These are phyloP conservation scores for Martensiomyces pterosporus DNA, from an alignment of 192 early-diverging fungal genomes.

Conservation along the genomic window DNA sequence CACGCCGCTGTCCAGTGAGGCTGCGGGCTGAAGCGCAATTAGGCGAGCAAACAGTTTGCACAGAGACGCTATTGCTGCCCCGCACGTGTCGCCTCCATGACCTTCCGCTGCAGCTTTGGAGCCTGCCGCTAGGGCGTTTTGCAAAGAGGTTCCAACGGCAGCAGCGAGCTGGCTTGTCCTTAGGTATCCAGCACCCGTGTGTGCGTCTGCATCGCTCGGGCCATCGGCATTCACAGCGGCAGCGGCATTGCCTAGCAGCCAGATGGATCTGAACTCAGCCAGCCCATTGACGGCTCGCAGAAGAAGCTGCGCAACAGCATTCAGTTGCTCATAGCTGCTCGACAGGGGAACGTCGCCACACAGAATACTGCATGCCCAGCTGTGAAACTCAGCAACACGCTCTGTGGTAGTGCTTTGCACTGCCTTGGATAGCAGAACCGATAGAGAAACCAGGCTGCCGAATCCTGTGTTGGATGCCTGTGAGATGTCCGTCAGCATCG, in stretches of 20 bases:
- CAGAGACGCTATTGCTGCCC: conserved; percentile 15
- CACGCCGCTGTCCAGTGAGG: conserved; percentile 7
- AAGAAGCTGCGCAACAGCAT: conserved; percentile 22
- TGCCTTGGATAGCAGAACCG: conserved; percentile 20
- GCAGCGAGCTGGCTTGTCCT: conserved; percentile 7
- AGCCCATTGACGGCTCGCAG: conserved; percentile 12
- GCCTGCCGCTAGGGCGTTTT: not conserved
- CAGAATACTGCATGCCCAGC: conserved; percentile 14
- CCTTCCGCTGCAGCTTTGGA: conserved; percentile 3
- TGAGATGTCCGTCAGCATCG: conserved; percentile 20
- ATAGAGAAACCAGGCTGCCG: conserved; percentile 24
- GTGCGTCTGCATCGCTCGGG: not conserved
- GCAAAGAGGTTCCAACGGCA: conserved; percentile 7
- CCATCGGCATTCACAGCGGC: not conserved
- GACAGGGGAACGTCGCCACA: not conserved
- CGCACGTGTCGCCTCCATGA: conserved; percentile 2
- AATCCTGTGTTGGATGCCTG: conserved; percentile 16
- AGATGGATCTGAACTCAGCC: conserved; percentile 13
- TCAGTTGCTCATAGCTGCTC: conserved; percentile 11
- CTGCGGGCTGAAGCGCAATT: conserved; percentile 12
- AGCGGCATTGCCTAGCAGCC: conserved; percentile 15
- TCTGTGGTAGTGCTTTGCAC: not conserved
- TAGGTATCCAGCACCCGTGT: conserved; percentile 1
- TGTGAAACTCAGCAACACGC: conserved; percentile 18
- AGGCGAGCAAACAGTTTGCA: conserved; percentile 22